phyloP scores from a whole-genome alignment of 2,329 filamentous ascomycete genomes.

The Fusarium ramigenum region DNA sequence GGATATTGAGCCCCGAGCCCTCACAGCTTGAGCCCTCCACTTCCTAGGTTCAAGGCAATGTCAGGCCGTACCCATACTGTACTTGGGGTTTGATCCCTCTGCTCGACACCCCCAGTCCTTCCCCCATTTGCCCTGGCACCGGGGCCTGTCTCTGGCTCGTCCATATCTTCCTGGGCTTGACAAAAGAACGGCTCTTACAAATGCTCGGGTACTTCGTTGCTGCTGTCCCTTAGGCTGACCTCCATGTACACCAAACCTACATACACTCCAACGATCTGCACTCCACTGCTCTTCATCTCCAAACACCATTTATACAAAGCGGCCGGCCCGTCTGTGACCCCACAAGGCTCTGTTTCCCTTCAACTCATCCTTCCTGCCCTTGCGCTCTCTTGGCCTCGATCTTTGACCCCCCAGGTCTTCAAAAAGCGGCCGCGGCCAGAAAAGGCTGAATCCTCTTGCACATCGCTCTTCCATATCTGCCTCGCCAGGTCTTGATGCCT shows the following conservation, averaged over 20 bases:
- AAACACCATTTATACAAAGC: conserved; percentile 44
- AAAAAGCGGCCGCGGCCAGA: conserved; percentile 44
- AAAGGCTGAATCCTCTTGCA: conserved; percentile 43
- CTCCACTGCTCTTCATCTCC: conserved; percentile 42
- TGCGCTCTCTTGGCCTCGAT: conserved; percentile 28
- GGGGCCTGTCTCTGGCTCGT: conserved; percentile 26
- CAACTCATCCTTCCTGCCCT: conserved; percentile 30
- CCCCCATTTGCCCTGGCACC: conserved; percentile 23
- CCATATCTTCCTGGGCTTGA: conserved; percentile 33
- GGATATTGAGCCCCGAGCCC: conserved; percentile 4
- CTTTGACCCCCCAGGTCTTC: conserved; percentile 33
- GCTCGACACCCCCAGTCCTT: conserved; percentile 24
- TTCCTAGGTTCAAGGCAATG: conserved; percentile 31
- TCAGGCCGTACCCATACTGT: conserved; percentile 26
- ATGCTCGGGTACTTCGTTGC: conserved; percentile 33
- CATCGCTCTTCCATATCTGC: conserved; percentile 36
- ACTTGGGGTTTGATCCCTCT: conserved; percentile 31
- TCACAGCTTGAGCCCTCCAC: conserved; percentile 19
- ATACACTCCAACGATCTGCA: conserved; percentile 38
- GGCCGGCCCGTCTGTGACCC: conserved; percentile 37
- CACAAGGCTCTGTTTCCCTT: conserved; percentile 42
- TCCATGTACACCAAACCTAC: conserved; percentile 24
- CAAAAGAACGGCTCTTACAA: conserved; percentile 34
- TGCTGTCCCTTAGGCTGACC: conserved; percentile 19
- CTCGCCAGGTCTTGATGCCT: conserved; percentile 32